Evolutionary conservation across 805 yeast genomes (phyloP).

Genomic region (Saccharomycopsis sp.): DNA sequence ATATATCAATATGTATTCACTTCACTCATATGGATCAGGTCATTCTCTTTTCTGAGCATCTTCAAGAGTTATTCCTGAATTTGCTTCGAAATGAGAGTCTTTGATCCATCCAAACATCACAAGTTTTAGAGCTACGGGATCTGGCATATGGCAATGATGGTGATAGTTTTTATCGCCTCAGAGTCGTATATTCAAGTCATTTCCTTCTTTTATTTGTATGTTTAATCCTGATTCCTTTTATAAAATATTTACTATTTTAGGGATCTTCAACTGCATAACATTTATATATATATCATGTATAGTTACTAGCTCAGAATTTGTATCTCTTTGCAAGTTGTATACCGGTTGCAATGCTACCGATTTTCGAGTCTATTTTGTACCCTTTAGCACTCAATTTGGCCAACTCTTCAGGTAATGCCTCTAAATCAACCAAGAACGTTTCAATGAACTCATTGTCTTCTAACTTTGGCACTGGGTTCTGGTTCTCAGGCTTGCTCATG

Average conservation of each 20-base stretch:
- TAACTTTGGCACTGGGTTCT: constrained; percentile 62
- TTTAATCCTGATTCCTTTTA: background rate
- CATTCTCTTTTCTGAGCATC: background rate
- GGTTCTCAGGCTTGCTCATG: constrained; percentile 54
- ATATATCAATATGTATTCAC: constrained; percentile 6
- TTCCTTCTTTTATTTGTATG: background rate
- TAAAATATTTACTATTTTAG: background rate
- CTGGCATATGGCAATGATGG: background rate
- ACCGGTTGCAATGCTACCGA: constrained; percentile 83
- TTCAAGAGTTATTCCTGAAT: background rate
- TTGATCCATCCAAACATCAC: background rate
- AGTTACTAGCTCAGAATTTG: background rate
- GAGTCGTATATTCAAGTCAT: background rate
- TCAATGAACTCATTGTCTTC: constrained; percentile 94
- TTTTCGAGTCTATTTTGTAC: constrained; percentile 76
- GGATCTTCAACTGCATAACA: background rate
- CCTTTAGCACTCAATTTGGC: constrained; percentile 53
- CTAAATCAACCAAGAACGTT: constrained; percentile 67
- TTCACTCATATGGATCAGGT: background rate
- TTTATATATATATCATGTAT: background rate
- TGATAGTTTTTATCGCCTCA: background rate
- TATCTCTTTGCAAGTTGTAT: constrained; percentile 43
- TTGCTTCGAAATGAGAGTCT: background rate
- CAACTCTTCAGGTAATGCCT: constrained; percentile 49
- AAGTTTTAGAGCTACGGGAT: background rate